These are phyloP conservation scores for Cokeromyces recurvatus DNA, from an alignment of 371 early-diverging fungal species.

Conservation along the genomic window DNA sequence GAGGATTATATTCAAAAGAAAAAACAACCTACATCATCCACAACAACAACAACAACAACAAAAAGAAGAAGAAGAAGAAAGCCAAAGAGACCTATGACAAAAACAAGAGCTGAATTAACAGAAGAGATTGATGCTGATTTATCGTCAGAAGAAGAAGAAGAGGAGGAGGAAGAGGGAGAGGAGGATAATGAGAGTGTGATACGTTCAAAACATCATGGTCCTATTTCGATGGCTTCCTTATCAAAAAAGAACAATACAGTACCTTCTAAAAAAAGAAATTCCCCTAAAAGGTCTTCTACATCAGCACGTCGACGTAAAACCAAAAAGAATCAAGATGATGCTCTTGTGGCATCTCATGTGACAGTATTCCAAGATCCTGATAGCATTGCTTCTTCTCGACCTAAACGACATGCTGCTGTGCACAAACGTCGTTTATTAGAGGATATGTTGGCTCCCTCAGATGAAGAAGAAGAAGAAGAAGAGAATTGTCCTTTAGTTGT, in stretches of 20 bases:
- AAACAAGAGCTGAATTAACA: slow-evolving; percentile 18
- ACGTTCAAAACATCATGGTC: slow-evolving; percentile 19
- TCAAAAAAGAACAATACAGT: slow-evolving; percentile 14
- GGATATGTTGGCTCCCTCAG: slow-evolving; percentile 38
- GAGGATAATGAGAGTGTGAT: no score
- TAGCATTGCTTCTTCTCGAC: slow-evolving; percentile 32
- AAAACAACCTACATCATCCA: slow-evolving; percentile 14
- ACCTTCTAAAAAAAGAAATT: no score
- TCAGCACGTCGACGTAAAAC: slow-evolving; percentile 1
- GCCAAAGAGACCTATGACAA: slow-evolving; percentile 7
- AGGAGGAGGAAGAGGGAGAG: no score
- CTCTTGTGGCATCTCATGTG: slow-evolving; percentile 12
- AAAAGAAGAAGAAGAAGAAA: slow-evolving; percentile 9
- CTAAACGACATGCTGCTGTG: slow-evolving; percentile 40
- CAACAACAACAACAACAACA: background rate
- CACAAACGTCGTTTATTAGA: slow-evolving; percentile 44
- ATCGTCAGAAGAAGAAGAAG: slow-evolving; percentile 13
- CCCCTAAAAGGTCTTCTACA: no score
- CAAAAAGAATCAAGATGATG: slow-evolving; percentile 17
- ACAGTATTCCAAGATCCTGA: slow-evolving; percentile 22
- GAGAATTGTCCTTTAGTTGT: slow-evolving; percentile 28
- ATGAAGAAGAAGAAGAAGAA: slow-evolving; percentile 16
- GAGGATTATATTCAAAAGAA: slow-evolving; percentile 27
- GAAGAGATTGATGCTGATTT: slow-evolving; percentile 20
- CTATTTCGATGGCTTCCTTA: slow-evolving; percentile 39